These are phyloP conservation scores for Eucalyptus sp. DNA, from an alignment of 345 rosid species.

Conservation along the genomic window DNA sequence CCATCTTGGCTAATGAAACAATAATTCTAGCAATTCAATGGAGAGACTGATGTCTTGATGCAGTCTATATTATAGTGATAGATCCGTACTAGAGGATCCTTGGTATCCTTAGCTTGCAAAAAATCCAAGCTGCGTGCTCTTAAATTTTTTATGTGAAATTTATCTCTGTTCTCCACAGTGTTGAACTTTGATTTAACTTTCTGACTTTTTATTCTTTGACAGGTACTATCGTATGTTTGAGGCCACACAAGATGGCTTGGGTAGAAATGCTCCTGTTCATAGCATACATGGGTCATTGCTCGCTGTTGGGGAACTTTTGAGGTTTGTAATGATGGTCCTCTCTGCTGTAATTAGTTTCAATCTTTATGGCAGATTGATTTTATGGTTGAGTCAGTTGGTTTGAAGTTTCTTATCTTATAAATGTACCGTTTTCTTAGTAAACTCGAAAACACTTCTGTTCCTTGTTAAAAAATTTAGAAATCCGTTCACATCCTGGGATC, in stretches of 20 bases:
- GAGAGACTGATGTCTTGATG: not conserved
- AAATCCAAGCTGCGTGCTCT: not conserved
- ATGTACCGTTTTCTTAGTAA: not conserved
- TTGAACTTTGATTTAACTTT: not conserved
- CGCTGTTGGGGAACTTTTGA: conserved; percentile 96
- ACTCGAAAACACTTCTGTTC: not conserved
- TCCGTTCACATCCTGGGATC: not conserved
- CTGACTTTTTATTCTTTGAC: conserved; percentile 1
- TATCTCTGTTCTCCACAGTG: not conserved
- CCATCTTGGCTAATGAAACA: not conserved
- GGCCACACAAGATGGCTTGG: conserved; percentile 98
- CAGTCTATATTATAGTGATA: not conserved
- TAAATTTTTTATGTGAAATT: not conserved
- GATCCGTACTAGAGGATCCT: not conserved
- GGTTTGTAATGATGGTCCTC: conserved; percentile 22
- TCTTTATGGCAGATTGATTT: not conserved
- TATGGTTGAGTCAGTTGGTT: not conserved
- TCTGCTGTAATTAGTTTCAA: not conserved
- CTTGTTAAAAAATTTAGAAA: not conserved
- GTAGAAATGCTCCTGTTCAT: conserved; percentile 85
- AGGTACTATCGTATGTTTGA: conserved; percentile 99
- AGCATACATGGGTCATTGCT: conserved; percentile 99
- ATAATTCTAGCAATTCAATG: not conserved
- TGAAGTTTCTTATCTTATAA: not conserved
- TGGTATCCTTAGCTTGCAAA: not conserved